Evolutionary conservation across 2,329 filamentous ascomycete species (phyloP).

Genomic region (Penicillium sp.): DNA sequence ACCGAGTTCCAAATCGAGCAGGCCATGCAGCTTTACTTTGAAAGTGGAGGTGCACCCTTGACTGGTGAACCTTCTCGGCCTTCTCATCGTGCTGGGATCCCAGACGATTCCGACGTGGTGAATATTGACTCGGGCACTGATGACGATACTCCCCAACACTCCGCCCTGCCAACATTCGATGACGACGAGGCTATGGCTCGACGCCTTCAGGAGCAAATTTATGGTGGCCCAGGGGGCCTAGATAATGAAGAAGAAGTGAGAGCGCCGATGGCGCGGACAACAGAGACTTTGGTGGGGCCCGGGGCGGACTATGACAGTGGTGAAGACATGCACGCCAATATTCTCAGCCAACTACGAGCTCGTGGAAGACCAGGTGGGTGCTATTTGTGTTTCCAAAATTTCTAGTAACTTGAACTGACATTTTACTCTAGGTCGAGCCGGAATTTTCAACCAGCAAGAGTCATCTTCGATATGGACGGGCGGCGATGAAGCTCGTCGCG

Average conservation of each 20-base stretch:
- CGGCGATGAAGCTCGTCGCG: constrained; percentile 50
- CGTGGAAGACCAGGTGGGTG: constrained; percentile 41
- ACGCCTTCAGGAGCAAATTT: constrained; percentile 88
- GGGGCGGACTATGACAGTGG: constrained; percentile 56
- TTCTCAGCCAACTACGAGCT: constrained; percentile 65
- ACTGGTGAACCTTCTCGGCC: constrained; percentile 50
- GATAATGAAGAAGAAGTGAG: constrained; percentile 65
- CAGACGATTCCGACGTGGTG: constrained; percentile 63
- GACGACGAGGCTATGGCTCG: constrained; percentile 94
- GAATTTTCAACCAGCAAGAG: constrained; percentile 69
- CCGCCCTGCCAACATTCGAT: constrained; percentile 62
- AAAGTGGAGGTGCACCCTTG: constrained; percentile 68
- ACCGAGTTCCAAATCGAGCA: constrained; percentile 81
- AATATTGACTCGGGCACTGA: constrained; percentile 78
- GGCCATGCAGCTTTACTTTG: constrained; percentile 86
- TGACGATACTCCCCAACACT: constrained; percentile 56
- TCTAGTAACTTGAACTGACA: background rate
- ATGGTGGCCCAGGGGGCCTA: constrained; percentile 52
- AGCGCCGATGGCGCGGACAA: constrained; percentile 86
- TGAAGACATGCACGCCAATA: constrained; percentile 59
- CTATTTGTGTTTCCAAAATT: background rate
- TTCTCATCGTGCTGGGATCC: constrained; percentile 41
- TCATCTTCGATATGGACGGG: constrained; percentile 61
- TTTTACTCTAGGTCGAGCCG: constrained; percentile 47
- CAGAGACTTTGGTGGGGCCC: constrained; percentile 84